Evolutionary conservation across 1,284 basidiomycete genomes (phyloP).

Genomic region (Chondrostereum purpureum): DNA sequence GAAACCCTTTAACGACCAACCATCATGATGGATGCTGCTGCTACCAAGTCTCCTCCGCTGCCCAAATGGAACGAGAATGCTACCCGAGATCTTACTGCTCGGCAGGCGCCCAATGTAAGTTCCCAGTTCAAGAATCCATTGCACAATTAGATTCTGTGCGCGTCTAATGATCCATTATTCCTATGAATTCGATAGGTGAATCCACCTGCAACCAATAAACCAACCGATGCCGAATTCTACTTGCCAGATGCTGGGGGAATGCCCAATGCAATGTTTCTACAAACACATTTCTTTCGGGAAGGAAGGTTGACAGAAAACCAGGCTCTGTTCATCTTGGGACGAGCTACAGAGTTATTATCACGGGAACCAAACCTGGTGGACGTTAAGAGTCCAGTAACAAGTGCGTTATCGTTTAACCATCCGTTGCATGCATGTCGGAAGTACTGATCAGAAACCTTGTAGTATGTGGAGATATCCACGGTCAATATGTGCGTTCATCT

Average conservation of each 20-base stretch:
- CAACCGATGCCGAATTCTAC: conserved; percentile 75
- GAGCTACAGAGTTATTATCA: conserved; percentile 70
- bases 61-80: not conserved
- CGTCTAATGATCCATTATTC: not conserved
- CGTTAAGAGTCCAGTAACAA: conserved; percentile 89
- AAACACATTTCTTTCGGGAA: conserved; percentile 90
- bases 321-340: conserved; percentile 81
- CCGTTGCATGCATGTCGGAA: not conserved
- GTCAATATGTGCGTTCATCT: conserved; percentile 81
- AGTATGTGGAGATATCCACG: conserved; percentile 98
- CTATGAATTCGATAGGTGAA: conserved; percentile 45
- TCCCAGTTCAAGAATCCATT: not conserved
- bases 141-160: not conserved
- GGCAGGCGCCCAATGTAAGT: not conserved
- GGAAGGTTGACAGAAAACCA: conserved; percentile 84
- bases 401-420: conserved; percentile 40
- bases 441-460: not conserved
- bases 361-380: conserved; percentile 85
- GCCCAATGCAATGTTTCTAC: conserved; percentile 84
- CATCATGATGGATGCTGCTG: not conserved
- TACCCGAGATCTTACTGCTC: not conserved
- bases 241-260: conserved; percentile 27
- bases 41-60: not conserved
- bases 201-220: conserved; percentile 62
- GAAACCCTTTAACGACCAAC: not conserved